phyloP scores from a whole-genome alignment of 140 eudicot genomes.

The Ambrosia hybrid region DNA sequence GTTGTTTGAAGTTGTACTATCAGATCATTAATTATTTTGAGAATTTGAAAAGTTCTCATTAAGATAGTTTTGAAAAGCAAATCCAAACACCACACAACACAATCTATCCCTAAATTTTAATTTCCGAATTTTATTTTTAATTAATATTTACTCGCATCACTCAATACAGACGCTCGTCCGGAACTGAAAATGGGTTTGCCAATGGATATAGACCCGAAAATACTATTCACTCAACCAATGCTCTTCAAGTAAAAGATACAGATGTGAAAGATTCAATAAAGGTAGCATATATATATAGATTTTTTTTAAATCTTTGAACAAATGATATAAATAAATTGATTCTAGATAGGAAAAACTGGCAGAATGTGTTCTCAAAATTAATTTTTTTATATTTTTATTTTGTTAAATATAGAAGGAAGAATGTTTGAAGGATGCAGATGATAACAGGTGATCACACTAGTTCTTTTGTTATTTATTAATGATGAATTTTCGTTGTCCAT shows the following conservation, averaged over 20 bases:
- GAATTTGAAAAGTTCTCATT: neutral
- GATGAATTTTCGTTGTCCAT: neutral
- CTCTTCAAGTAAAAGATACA: slow-evolving; percentile 20
- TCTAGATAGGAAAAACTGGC: neutral
- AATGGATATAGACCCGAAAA: slow-evolving; percentile 30
- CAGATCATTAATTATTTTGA: neutral
- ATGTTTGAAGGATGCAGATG: slow-evolving; percentile 23
- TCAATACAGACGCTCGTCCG: slow-evolving; percentile 46
- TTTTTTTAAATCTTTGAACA: neutral
- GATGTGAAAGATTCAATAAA: slow-evolving; percentile 21
- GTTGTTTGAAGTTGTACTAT: no score
- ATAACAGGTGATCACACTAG: slow-evolving; percentile 33
- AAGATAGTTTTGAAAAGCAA: neutral
- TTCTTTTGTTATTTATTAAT: neutral
- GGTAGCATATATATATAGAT: slow-evolving; percentile 26
- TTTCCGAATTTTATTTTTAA: neutral
- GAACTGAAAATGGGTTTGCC: slow-evolving; percentile 36
- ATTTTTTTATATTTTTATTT: neutral
- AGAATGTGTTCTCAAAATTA: neutral
- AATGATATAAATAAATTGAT: neutral
- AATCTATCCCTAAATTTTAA: neutral
- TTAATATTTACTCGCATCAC: slow-evolving; percentile 23
- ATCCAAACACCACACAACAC: neutral
- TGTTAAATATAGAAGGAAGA: slow-evolving; percentile 38
- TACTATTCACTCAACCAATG: slow-evolving; percentile 15